Evolutionary conservation across 2,329 filamentous ascomycete species (phyloP).

Genomic region (Macroventuria anomochaeta): DNA sequence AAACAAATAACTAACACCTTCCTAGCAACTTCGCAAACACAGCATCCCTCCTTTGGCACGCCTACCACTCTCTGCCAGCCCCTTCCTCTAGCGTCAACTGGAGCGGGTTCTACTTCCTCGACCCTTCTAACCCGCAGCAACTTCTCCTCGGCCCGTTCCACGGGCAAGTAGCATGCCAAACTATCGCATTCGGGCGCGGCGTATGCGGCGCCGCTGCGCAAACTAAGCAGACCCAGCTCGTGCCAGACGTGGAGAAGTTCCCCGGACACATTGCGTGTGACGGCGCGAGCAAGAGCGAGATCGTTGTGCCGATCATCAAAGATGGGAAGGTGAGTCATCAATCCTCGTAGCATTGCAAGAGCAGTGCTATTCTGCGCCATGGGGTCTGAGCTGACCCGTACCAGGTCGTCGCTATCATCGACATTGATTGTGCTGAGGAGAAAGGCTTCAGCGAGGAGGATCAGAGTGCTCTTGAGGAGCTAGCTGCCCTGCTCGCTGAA

Average conservation of each 20-base stretch:
- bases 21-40: conserved; percentile 72
- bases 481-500: conserved; percentile 52
- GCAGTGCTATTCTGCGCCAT: too few relatives aligned
- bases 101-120: conserved; percentile 66
- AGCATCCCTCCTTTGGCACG: conserved; percentile 79
- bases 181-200: conserved; percentile 73
- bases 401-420: conserved; percentile 74
- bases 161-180: conserved; percentile 79
- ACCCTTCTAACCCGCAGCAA: conserved; percentile 52
- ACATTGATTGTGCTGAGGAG: conserved; percentile 74
- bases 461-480: conserved; percentile 67
- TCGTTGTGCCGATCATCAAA: conserved; percentile 75
- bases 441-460: conserved; percentile 75
- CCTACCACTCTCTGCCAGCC: conserved; percentile 72
- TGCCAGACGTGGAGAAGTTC: conserved; percentile 73
- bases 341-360: too few relatives aligned
- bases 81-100: conserved; percentile 73
- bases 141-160: conserved; percentile 82
- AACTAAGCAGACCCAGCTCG: conserved; percentile 66
- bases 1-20: not conserved
- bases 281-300: conserved; percentile 75
- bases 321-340: conserved; percentile 53
- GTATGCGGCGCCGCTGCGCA: conserved; percentile 77
- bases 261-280: conserved; percentile 86
- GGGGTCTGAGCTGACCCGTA: conserved; percentile 17